Percentiles rank a stretch among this genome's conserved stretches.
phyloP scores from a whole-genome alignment of 1,284 basidiomycete species.

The Apiotrichum siamense region DNA sequence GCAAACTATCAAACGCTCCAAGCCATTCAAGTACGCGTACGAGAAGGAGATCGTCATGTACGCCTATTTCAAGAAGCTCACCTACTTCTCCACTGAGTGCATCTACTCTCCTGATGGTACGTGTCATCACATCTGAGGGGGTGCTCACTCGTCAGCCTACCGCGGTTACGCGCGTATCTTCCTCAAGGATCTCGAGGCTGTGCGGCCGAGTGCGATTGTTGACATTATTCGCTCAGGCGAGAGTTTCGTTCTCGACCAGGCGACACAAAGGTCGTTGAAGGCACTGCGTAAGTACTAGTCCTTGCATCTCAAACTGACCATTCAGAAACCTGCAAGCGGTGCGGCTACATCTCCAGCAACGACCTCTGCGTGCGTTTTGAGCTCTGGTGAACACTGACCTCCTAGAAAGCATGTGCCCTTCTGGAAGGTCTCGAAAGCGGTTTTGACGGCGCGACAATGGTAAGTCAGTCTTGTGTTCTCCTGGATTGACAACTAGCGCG shows the following conservation, averaged over 20 bases:
- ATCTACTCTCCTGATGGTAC: constrained; percentile 86
- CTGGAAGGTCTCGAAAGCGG: constrained; percentile 86
- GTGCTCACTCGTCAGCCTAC: constrained; percentile 58
- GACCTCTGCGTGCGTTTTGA: constrained; percentile 58
- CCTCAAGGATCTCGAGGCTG: constrained; percentile 90
- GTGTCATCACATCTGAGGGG: constrained; percentile 4
- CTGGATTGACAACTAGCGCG: neutral
- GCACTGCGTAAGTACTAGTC: constrained; percentile 59
- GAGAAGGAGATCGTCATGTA: constrained; percentile 99
- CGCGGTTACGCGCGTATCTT: constrained; percentile 91
- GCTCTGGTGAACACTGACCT: neutral
- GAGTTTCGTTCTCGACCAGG: constrained; percentile 71
- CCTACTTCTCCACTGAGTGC: constrained; percentile 99
- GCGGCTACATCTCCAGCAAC: constrained; percentile 90
- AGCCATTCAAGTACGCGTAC: constrained; percentile 98
- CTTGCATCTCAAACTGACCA: constrained; percentile 2
- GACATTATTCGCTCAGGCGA: constrained; percentile 97
- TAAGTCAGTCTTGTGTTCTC: constrained; percentile 47
- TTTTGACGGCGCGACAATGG: constrained; percentile 53
- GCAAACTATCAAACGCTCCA: constrained; percentile 90
- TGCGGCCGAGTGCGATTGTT: constrained; percentile 88
- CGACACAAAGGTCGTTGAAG: constrained; percentile 69
- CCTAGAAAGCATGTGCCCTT: constrained; percentile 74
- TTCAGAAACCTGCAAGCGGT: constrained; percentile 76
- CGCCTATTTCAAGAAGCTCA: constrained; percentile 95